Percentiles rank a stretch among this genome's conserved stretches.
Conservation (phyloP, 2,329 filamentous ascomycete genomes). For the Ophiostoma australiae region DNA sequence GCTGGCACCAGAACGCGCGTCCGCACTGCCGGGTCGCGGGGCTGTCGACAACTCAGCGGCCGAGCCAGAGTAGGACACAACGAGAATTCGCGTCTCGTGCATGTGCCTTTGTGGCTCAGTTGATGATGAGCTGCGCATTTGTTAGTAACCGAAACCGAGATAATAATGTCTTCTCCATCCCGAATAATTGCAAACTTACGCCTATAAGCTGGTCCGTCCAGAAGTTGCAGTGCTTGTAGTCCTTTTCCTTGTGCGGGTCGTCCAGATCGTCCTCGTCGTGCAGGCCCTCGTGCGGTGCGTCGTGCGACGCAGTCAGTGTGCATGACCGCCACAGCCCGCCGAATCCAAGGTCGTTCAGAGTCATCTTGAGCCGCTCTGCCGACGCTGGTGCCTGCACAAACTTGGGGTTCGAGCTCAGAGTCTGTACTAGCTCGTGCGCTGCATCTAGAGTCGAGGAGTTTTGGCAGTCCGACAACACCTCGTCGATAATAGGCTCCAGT, state of each 20-base stretch:
- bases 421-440: constrained; percentile 56
- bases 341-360: constrained; percentile 58
- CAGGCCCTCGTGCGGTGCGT: background rate
- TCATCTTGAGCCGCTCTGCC: constrained; percentile 46
- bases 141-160: background rate
- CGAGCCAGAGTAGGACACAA: background rate
- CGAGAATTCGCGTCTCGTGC: background rate
- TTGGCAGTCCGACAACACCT: constrained; percentile 59
- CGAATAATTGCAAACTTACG: constrained; percentile 35
- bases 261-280: background rate
- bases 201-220: constrained; percentile 59
- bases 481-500: constrained; percentile 55
- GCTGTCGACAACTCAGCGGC: background rate
- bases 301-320: constrained; percentile 42
- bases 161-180: background rate
- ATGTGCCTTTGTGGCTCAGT: background rate
- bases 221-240: constrained; percentile 48
- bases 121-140: constrained; percentile 5
- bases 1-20: background rate
- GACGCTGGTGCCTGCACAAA: constrained; percentile 48
- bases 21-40: background rate
- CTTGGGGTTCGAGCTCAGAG: constrained; percentile 50
- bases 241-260: constrained; percentile 32
- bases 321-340: constrained; percentile 57
- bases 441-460: constrained; percentile 55